Evolutionary conservation across 331 rosid genomes (phyloP).

Genomic region (Acacia concinna): DNA sequence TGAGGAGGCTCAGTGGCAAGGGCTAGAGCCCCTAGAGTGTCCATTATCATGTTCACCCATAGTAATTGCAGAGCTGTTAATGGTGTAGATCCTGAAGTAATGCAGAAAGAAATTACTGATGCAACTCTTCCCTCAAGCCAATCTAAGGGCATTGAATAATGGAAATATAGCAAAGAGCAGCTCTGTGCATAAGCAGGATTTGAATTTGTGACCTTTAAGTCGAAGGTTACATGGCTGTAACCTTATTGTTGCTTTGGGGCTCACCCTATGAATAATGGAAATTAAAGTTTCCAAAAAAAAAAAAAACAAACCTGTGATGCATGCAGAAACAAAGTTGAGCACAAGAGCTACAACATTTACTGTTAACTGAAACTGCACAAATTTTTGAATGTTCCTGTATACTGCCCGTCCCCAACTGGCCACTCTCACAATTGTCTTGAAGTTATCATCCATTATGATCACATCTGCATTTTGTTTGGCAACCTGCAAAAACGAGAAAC

Average conservation of each 20-base stretch:
- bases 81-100: slow-evolving; percentile 81
- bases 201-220: too few relatives aligned
- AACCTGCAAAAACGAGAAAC: slow-evolving; percentile 49
- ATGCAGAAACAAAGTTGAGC: slow-evolving; percentile 85
- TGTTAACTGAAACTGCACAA: slow-evolving; percentile 94
- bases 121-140: too few relatives aligned
- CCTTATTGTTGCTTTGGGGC: background rate
- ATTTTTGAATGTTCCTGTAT: slow-evolving; percentile 89
- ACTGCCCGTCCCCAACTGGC: slow-evolving; percentile 94
- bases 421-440: slow-evolving; percentile 78
- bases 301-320: slow-evolving; percentile 72
- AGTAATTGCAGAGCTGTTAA: slow-evolving; percentile 91
- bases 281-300: background rate
- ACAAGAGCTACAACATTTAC: slow-evolving; percentile 91
- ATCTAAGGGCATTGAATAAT: background rate
- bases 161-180: too few relatives aligned
- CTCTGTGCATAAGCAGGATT: too few relatives aligned
- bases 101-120: background rate
- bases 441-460: slow-evolving; percentile 86
- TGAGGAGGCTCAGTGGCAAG: slow-evolving; percentile 92
- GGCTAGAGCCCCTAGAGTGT: slow-evolving; percentile 93
- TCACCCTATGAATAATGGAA: background rate
- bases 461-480: slow-evolving; percentile 94
- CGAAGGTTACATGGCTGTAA: too few relatives aligned
- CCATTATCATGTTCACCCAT: slow-evolving; percentile 99